Base-by-base conservation (phyloP, 495 filamentous ascomycete species). In the Cenococcum geophilum region DNA sequence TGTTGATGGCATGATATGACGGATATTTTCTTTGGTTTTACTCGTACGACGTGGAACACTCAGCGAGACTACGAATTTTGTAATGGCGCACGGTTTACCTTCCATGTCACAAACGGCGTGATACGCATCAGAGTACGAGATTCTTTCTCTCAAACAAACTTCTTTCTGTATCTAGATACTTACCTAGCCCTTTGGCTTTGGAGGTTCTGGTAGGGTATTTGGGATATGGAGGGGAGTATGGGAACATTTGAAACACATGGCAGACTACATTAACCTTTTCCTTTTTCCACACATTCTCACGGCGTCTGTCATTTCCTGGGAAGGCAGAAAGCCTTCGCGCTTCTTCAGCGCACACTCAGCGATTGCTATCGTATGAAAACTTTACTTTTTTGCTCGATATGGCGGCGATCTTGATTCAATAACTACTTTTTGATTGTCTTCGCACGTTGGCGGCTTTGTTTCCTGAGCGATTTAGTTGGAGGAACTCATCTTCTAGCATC, bases 31-130 rank as follows among this genome's bases (percentile, higher is more conserved):
- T 25, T 27, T 52, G 11, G 25, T 32, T 49, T 45, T 48, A 27
- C 55, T 58, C 57, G 64, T 60, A 60, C 59, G 60, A 66, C 55
- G 61, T 51, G 63, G 59, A 57, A 55, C 61, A 62, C 51, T 36
- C 34, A 67, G 60, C 60, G 60, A 67, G 60, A 36, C 57, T 63
- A 67, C 60, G 64, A 65, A 66, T 53, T 59, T 62, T 62, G 54
- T 63, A 63, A 63, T 63, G 64, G 64, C 60, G 64, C 60, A 67
- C 6, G 49, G 49, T 32, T 52, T 32, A 25, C 49, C 16, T 16
- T 25, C 25, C 53, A 60, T 51, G 57, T 58, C 40, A 37, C 23
- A 25, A 16, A 64, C 32, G 56, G 55, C 40, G 58, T 65, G 57
- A 55, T n/a, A 66, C 60, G 55, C 53, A 63, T 67, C 57, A 52